Base-by-base conservation (phyloP, 257 asterid species). In the Penstemon davidsonii region DNA sequence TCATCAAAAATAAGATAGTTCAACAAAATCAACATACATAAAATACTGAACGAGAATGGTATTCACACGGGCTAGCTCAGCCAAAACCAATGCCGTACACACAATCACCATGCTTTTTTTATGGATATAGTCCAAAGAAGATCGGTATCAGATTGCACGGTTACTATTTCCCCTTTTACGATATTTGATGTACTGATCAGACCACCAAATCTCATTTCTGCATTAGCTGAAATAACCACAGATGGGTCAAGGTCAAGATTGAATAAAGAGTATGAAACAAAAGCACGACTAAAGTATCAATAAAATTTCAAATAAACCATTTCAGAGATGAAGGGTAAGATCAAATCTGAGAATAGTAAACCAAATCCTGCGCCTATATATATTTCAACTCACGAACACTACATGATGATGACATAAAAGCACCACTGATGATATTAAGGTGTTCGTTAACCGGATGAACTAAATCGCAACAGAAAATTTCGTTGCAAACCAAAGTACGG, bases 101-200 rank as follows among this genome's bases (percentile, higher is more conserved):
- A 40, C 6, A 39, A 33, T 61, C 39, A 60, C 71, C 75, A 76
- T 43, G 75, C 76, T 68, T 82, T 77, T 74, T 60, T 87, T 8
- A 94, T 78, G 69, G 99, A 87, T 75, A 91, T 82, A 13, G 97
- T 91, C 99, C 96, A 94, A 18, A 91, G 92, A 70, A 91, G 96
- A 78, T 94, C 84, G 0, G 91, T 52, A 62, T 88, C 88, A n/a
- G 96, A 87, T 75, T 67, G 81, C 76, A 93, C 96, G 0, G 92
- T 91, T 33, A 94, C 89, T 63, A 75, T 25, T 38, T 79, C 83
- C 39, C 72, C 96, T 61, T 77, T 67, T 0, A 82, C 99, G 25
- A 86, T 50, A 72, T 93, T 90, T 40, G 97, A 90, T 53, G 98
- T 93, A 52, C 98, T 93, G 83, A 91, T 55, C 59, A 85, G 84